Evolutionary conservation across 768 basidiomycete species (phyloP), one percentile per base, ranked within the genome.

Genomic region (Pholiota conissans): DNA sequence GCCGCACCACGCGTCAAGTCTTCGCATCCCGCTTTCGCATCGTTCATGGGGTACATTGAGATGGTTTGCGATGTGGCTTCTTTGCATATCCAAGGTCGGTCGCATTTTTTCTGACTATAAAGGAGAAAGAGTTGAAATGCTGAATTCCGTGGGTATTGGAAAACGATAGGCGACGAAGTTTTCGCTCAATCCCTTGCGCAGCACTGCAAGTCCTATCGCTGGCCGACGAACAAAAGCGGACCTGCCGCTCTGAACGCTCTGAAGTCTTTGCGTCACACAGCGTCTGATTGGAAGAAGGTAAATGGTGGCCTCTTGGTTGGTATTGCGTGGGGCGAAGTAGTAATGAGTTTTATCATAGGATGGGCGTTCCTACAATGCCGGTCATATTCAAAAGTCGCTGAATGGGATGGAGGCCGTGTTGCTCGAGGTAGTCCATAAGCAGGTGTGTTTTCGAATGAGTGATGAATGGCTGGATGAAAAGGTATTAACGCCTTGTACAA

Each of bases 81-180:
- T 5, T 48, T 66, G 46, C 70, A 71, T 45, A 29, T 69, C 18
- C 49, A 67, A 65, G 68, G 69, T 68, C 50, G 18, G 50, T 32
- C 5, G 6, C 8, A 26, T n/a, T 8, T 1, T 20, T 18, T 2
- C 27, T 18, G 11, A 26, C 1, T 5, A 34, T 7, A 8, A 6
- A 8, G 4, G 16, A 5, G 14, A n/a, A 26, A 42, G 6, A 40
- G 27, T 24, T 4, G 30, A 32, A 32, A 11, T 32, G 30, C 11
- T 32, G 13, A 32, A 32, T 39, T 7, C 35, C 14, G 9, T 13
- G 40, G 26, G 32, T 35, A n/a, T 14, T n/a, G n/a, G n/a, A n/a
- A n/a, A n/a, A 29, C 10, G 16, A 32, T 47, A 70, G 69, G 69
- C 30, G 70, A 71, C 53, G 63, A 66, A 40, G 35, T 63, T 6